Evolutionary conservation across 345 rosid genomes (phyloP).

Genomic region (Geranium rotundifolium): DNA sequence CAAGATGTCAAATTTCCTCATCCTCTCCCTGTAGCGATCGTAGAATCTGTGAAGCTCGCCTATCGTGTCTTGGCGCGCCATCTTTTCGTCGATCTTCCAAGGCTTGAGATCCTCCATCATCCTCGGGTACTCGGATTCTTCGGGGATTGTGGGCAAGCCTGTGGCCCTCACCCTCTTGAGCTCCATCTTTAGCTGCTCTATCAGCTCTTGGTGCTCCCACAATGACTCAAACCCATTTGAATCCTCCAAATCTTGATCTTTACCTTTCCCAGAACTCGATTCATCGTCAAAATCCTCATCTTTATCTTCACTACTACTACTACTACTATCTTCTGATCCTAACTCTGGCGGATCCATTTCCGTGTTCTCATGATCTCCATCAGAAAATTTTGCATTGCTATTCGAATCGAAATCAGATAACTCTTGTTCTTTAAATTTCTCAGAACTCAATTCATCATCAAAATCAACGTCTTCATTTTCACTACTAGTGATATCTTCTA

Average conservation of each 20-base stretch:
- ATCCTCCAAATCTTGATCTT: slow-evolving; percentile 26
- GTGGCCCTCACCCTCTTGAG: slow-evolving; percentile 73
- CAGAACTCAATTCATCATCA: background rate
- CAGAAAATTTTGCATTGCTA: slow-evolving; percentile 38
- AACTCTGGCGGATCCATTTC: too few relatives aligned
- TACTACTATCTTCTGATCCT: too few relatives aligned
- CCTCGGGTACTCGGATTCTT: slow-evolving; percentile 66
- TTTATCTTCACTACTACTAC: background rate
- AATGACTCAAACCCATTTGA: slow-evolving; percentile 37
- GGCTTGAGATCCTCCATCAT: slow-evolving; percentile 81
- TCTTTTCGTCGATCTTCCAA: slow-evolving; percentile 77
- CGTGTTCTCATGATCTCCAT: slow-evolving; percentile 32
- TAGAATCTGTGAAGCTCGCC: slow-evolving; percentile 82
- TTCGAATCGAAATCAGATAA: too few relatives aligned
- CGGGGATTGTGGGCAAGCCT: slow-evolving; percentile 66
- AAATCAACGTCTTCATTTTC: background rate
- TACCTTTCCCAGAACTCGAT: too few relatives aligned
- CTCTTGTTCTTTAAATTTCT: too few relatives aligned
- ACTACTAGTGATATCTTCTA: too few relatives aligned
- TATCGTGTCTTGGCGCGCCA: slow-evolving; percentile 47
- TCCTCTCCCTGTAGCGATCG: slow-evolving; percentile 72
- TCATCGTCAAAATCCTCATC: background rate
- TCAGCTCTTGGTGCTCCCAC: slow-evolving; percentile 92
- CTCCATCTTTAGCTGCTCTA: slow-evolving; percentile 88
- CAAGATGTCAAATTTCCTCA: slow-evolving; percentile 84